Conservation (phyloP, 495 filamentous ascomycete genomes). For the Tuber borchii region DNA sequence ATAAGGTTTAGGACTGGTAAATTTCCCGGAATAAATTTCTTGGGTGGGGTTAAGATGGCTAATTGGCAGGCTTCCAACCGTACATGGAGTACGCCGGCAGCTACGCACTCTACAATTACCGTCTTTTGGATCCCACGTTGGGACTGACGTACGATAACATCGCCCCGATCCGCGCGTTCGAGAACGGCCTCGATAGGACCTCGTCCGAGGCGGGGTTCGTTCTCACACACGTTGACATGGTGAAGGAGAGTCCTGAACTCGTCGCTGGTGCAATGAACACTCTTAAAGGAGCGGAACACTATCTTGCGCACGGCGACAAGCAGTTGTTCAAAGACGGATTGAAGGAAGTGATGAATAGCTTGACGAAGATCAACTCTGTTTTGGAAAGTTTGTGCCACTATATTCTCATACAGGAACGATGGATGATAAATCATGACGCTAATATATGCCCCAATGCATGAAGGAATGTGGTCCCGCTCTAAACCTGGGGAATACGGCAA, state of each 20-base stretch:
- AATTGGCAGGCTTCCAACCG: slow-evolving; percentile 63
- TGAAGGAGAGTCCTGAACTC: slow-evolving; percentile 64
- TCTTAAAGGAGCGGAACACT: slow-evolving; percentile 52
- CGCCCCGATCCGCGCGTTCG: slow-evolving; percentile 79
- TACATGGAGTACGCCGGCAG: slow-evolving; percentile 95
- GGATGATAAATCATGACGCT: slow-evolving; percentile 17
- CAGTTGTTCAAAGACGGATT: slow-evolving; percentile 59
- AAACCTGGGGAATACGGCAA: slow-evolving; percentile 69
- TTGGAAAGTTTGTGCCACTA: slow-evolving; percentile 61
- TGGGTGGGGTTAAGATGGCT: slow-evolving; percentile 2
- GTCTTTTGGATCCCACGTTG: slow-evolving; percentile 56
- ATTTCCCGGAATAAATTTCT: neutral
- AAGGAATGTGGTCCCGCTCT: slow-evolving; percentile 79
- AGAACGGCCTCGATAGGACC: slow-evolving; percentile 71
- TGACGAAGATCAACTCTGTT: slow-evolving; percentile 64
- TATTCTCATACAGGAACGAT: neutral
- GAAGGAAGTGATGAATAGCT: slow-evolving; percentile 53
- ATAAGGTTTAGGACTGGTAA: slow-evolving; percentile 10
- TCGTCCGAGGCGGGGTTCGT: slow-evolving; percentile 93
- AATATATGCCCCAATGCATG: slow-evolving; percentile 16
- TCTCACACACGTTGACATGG: slow-evolving; percentile 76
- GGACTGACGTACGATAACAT: slow-evolving; percentile 72
- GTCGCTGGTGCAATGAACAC: slow-evolving; percentile 61
- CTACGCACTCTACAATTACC: slow-evolving; percentile 87
- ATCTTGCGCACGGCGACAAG: slow-evolving; percentile 44